Percentiles rank a stretch among this genome's conserved stretches.
Conservation (phyloP, 192 early-diverging fungal genomes). For the Coemansia sp. region DNA sequence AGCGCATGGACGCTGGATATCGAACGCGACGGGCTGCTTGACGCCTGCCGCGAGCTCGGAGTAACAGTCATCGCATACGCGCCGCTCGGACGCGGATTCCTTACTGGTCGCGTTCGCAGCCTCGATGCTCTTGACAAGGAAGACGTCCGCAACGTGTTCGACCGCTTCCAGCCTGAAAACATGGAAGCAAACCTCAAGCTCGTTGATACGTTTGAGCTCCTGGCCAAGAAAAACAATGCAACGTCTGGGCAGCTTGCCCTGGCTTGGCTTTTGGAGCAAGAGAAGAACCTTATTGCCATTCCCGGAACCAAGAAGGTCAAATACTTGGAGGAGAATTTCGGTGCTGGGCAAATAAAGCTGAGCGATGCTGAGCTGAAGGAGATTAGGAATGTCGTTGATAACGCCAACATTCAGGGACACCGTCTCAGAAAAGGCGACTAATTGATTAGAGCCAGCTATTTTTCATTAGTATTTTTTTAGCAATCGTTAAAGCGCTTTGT, state of each 20-base stretch:
- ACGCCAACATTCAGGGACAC: conserved; percentile 23
- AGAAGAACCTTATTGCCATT: conserved; percentile 56
- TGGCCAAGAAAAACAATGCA: conserved; percentile 33
- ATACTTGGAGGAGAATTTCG: conserved; percentile 48
- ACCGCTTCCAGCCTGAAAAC: conserved; percentile 19
- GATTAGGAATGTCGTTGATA: conserved; percentile 28
- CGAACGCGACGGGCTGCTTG: conserved; percentile 66
- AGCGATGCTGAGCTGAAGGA: conserved; percentile 28
- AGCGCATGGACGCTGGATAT: conserved; percentile 64
- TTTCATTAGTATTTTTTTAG: no score
- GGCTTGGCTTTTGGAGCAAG: conserved; percentile 68
- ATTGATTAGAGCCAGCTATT: no score
- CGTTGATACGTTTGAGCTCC: conserved; percentile 53
- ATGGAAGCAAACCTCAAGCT: conserved; percentile 61
- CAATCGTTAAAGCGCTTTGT: no score
- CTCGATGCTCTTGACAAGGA: conserved; percentile 73
- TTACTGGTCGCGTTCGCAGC: conserved; percentile 56
- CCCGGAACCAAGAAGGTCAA: conserved; percentile 61
- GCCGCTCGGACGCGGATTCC: no score
- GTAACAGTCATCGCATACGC: no score
- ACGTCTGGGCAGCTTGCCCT: conserved; percentile 58
- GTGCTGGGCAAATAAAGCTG: conserved; percentile 35
- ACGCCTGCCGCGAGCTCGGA: conserved; percentile 38
- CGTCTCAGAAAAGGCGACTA: conserved; percentile 25
- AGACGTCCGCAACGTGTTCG: conserved; percentile 60